Base-by-base conservation (phyloP, 768 basidiomycete species). In the Tulasnella calospora region DNA sequence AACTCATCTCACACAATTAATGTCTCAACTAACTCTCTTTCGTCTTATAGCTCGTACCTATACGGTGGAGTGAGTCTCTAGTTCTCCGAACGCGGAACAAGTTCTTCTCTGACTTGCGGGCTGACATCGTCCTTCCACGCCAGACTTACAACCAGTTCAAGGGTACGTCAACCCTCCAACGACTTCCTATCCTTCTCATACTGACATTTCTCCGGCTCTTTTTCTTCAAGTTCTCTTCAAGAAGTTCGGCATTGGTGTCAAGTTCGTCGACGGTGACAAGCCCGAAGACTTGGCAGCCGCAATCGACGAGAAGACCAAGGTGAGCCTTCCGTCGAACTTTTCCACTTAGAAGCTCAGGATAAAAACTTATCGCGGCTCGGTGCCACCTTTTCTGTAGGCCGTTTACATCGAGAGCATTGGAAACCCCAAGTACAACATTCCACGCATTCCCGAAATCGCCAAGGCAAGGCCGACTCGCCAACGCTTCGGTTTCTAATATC, bases 91-190 rank as follows among this genome's bases (percentile, higher is more conserved):
- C 33, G 19, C 13, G 57, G 17, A 15, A n/a, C n/a, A n/a, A n/a
- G n/a, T n/a, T n/a, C 74, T 55, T 72, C 8, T n/a, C 36, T 67
- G 36, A 77, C 72, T n/a, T n/a, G n/a, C n/a, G n/a, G n/a, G n/a
- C n/a, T n/a, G n/a, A 67, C 47, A 21, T 13, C 5, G 57, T 74
- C 12, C 6, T 33, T 41, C n/a, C n/a, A n/a, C n/a, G 21, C 36
- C 27, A 88, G 90, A 91, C 90, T 9, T 92, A 89, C 84, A 92
- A 92, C 80, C 92, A 92, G 83, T 89, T 92, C 84, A 92, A 92
- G 86, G 87, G 89, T 87, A 72, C 71, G n/a, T n/a, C n/a, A n/a
- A n/a, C n/a, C n/a, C n/a, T n/a, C n/a, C n/a, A n/a, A n/a, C 46
- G 0, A 27, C 30, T 21, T 33, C 13, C n/a, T 23, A n/a, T 47